Conservation (phyloP, 2,329 filamentous ascomycete genomes). For the Pestalotiopsis sp. region DNA sequence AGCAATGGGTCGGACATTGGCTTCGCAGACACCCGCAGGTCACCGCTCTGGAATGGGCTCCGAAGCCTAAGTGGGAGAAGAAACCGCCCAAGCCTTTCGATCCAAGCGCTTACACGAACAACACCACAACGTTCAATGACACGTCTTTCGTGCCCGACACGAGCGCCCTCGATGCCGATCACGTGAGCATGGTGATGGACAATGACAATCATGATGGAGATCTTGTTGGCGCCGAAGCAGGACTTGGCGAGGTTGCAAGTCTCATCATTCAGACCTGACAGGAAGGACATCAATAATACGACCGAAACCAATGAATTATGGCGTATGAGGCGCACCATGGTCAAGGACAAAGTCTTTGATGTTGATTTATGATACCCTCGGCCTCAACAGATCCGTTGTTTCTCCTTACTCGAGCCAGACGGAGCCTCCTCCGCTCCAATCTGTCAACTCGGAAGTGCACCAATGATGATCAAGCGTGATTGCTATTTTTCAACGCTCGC, state of each 20-base stretch:
- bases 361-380: background rate
- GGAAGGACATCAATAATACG: background rate
- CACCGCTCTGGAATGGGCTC: slow-evolving; percentile 24
- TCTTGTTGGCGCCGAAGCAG: background rate
- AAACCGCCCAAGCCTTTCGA: slow-evolving; percentile 3
- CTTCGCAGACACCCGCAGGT: slow-evolving; percentile 25
- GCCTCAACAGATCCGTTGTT: background rate
- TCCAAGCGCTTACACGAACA: background rate
- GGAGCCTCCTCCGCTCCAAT: too few species aligned
- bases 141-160: background rate
- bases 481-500: too few species aligned
- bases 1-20: slow-evolving; percentile 31
- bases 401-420: background rate
- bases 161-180: background rate
- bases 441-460: too few species aligned
- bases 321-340: background rate
- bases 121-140: background rate
- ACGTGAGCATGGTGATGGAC: background rate
- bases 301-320: background rate
- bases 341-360: background rate
- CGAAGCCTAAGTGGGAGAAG: slow-evolving; percentile 16
- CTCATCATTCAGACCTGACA: slow-evolving; percentile 9
- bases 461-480: too few species aligned
- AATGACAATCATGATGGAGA: background rate
- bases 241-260: slow-evolving; percentile 10